phyloP scores from a whole-genome alignment of 257 asterid species.

The Perilla frutescens region DNA sequence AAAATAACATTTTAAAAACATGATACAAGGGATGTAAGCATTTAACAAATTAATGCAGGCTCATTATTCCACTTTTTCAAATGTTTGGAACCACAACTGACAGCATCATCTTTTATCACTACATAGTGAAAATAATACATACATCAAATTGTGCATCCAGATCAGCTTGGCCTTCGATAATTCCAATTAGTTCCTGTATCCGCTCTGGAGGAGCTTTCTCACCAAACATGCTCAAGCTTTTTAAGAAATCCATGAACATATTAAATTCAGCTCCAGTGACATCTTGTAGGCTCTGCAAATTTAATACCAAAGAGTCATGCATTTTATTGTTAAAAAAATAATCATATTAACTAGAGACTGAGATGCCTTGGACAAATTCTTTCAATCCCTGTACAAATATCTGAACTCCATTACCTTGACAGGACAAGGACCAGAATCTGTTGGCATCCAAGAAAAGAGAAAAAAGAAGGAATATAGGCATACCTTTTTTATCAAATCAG shows the following conservation, averaged over 20 bases:
- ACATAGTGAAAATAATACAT: conserved; percentile 39
- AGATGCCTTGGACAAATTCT: conserved; percentile 16
- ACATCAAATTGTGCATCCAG: conserved; percentile 86
- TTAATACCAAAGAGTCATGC: conserved; percentile 32
- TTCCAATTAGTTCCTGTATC: conserved; percentile 82
- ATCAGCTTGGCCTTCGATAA: conserved; percentile 95
- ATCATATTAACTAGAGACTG: conserved; percentile 21
- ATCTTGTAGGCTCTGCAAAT: conserved; percentile 88
- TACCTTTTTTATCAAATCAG: conserved; percentile 87
- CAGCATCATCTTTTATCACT: conserved; percentile 8
- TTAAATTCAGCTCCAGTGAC: conserved; percentile 97
- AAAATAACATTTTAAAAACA: conserved; percentile 1
- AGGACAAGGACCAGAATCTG: conserved; percentile 19
- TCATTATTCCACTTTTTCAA: conserved; percentile 22
- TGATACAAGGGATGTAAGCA: conserved; percentile 2
- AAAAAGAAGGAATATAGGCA: background rate
- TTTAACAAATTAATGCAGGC: conserved; percentile 11
- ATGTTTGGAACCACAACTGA: background rate
- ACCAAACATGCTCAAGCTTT: conserved; percentile 79
- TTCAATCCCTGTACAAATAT: conserved; percentile 3
- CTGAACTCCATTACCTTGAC: conserved; percentile 27
- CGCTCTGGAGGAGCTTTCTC: conserved; percentile 78
- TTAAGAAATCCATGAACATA: conserved; percentile 89
- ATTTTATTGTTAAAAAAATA: conserved; percentile 19
- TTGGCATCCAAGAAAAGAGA: conserved; percentile 17